A percentile compares a stretch with the other conserved stretches of the same genome.
phyloP scores from a whole-genome alignment of 2,329 filamentous ascomycete species.

The Xylariales sp. region DNA sequence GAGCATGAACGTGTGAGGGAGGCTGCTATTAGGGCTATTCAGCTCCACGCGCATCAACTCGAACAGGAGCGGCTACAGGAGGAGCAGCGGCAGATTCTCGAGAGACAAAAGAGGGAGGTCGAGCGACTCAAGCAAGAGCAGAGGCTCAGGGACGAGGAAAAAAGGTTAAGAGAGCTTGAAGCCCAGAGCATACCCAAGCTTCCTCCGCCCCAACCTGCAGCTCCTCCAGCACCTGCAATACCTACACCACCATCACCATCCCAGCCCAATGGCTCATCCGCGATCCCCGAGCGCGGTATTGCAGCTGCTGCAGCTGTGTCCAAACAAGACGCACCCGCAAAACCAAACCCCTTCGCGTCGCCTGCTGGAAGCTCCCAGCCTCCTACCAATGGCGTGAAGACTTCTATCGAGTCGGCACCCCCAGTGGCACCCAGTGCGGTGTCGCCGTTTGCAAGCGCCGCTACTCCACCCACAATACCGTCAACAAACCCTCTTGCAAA shows the following conservation, averaged over 20 bases:
- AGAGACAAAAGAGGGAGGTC: slow-evolving; percentile 40
- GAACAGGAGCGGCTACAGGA: slow-evolving; percentile 26
- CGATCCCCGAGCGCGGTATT: not conserved
- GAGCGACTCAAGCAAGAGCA: slow-evolving; percentile 41
- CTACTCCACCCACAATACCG: slow-evolving; percentile 1
- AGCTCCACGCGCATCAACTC: slow-evolving; percentile 42
- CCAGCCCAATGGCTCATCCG: slow-evolving; percentile 14
- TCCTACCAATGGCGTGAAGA: not conserved
- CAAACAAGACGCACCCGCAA: not conserved
- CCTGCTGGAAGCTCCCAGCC: not conserved
- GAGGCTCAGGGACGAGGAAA: slow-evolving; percentile 40
- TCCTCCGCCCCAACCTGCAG: slow-evolving; percentile 28
- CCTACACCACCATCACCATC: no score
- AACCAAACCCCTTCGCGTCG: not conserved
- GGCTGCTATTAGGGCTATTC: slow-evolving; percentile 40
- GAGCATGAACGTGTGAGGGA: slow-evolving; percentile 59
- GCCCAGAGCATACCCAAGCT: slow-evolving; percentile 40
- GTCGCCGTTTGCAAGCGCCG: not conserved
- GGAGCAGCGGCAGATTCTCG: slow-evolving; percentile 33
- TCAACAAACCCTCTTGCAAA: not conserved
- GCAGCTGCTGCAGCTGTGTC: not conserved
- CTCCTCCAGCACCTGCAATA: slow-evolving; percentile 8
- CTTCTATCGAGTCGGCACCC: not conserved
- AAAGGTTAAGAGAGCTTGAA: slow-evolving; percentile 41
- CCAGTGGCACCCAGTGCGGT: slow-evolving; percentile 2